Conservation (phyloP, 225 moss, liverwort and hornwort species). For the Bryum argenteum region DNA sequence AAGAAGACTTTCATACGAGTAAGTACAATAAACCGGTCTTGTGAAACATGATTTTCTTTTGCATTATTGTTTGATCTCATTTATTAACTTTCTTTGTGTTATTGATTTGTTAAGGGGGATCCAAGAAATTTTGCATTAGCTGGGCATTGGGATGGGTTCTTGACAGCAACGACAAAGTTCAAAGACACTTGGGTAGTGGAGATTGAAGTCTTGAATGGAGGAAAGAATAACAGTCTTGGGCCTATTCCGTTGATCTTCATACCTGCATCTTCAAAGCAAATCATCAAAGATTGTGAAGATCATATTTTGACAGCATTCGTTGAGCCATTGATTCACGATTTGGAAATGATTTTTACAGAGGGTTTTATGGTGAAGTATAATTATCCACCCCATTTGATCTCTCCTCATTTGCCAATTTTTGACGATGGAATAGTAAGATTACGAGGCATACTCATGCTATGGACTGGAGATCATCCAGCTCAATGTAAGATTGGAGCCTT, state of each 20-base stretch:
- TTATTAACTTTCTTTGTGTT: background rate
- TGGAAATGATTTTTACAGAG: background rate
- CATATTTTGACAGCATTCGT: background rate
- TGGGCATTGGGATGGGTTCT: too few species aligned
- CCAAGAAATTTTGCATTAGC: constrained; percentile 5
- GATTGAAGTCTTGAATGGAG: too few species aligned
- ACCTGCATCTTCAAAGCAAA: background rate
- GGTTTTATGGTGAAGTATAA: background rate
- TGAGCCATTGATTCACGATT: background rate
- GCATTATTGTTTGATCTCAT: too few species aligned
- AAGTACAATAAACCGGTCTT: too few species aligned
- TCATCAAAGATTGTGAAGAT: background rate
- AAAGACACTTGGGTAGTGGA: too few species aligned
- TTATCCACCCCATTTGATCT: background rate
- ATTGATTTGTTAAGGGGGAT: background rate
- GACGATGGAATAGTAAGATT: background rate
- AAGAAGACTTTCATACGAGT: background rate
- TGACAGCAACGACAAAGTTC: too few species aligned
- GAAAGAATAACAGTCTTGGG: background rate
- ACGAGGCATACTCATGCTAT: background rate
- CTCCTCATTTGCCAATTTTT: fast-evolving
- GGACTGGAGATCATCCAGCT: background rate
- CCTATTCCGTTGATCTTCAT: background rate
- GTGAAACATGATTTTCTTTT: too few species aligned
- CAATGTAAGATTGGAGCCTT: background rate